Evolutionary conservation across 305 asterid species (phyloP).

Genomic region (Fraxinus platypoda): DNA sequence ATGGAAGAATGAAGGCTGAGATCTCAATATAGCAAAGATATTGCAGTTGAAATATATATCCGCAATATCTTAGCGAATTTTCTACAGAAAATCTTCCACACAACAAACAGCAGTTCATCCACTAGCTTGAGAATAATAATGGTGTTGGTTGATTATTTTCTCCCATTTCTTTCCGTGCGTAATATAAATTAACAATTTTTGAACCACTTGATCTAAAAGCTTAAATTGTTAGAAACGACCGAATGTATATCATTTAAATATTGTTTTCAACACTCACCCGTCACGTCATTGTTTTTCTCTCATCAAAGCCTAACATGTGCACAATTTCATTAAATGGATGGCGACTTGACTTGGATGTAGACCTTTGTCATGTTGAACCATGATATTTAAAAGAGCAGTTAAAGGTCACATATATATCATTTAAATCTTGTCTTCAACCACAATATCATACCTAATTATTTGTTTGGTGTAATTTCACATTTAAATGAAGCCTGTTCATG

Average conservation of each 20-base stretch:
- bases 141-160: slow-evolving; percentile 17
- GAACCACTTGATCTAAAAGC: not conserved
- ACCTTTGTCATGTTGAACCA: not conserved
- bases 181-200: not conserved
- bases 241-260: not conserved
- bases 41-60: not conserved
- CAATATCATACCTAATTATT: not conserved
- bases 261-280: not conserved
- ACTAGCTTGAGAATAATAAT: not conserved
- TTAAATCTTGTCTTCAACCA: not conserved
- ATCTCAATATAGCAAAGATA: not conserved
- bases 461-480: not conserved
- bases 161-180: not conserved
- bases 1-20: not conserved
- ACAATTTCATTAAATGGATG: not conserved
- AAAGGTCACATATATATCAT: not conserved
- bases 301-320: not conserved
- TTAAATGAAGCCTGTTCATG: not conserved
- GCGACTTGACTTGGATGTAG: not conserved
- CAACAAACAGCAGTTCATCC: not conserved
- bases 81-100: not conserved
- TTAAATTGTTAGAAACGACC: not conserved
- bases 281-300: not conserved
- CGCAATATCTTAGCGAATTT: not conserved
- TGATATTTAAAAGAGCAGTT: not conserved